Conservation (phyloP, 2,329 filamentous ascomycete genomes). For the Mariannaea elegans region DNA sequence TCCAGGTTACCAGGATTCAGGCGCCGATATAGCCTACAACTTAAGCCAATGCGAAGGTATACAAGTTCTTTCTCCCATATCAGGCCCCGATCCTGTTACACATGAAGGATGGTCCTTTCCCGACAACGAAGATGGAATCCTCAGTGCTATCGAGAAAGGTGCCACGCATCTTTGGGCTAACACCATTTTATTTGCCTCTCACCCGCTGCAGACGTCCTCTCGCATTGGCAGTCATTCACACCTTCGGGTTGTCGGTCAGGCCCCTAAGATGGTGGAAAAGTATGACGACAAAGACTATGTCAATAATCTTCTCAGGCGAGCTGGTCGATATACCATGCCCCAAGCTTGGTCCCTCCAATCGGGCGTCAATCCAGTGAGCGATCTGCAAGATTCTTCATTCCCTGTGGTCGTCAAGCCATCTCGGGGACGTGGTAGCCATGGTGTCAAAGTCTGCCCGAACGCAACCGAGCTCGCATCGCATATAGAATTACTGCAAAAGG, state of each 20-base stretch:
- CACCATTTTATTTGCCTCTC: constrained; percentile 57
- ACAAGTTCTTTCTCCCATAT: constrained; percentile 19
- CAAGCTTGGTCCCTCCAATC: constrained; percentile 44
- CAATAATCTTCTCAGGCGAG: constrained; percentile 51
- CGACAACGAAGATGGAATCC: constrained; percentile 28
- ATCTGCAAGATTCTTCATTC: constrained; percentile 15
- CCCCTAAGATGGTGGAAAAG: constrained; percentile 55
- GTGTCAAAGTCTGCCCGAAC: constrained; percentile 27
- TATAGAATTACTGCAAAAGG: constrained; percentile 13
- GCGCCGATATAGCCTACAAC: constrained; percentile 32
- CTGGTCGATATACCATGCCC: constrained; percentile 51
- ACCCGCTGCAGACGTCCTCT: constrained; percentile 56
- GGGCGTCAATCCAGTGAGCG: not conserved
- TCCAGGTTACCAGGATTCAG: constrained; percentile 31
- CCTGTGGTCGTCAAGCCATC: constrained; percentile 31
- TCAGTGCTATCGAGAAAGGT: constrained; percentile 48
- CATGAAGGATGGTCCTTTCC: constrained; percentile 30
- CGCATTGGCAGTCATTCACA: constrained; percentile 42
- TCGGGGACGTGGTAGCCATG: constrained; percentile 31
- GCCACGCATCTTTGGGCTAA: constrained; percentile 60
- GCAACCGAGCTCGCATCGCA: constrained; percentile 22
- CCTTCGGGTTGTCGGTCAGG: constrained; percentile 55
- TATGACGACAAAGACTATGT: constrained; percentile 62
- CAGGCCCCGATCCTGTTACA: constrained; percentile 15
- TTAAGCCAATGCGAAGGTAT: constrained; percentile 24